Conservation (phyloP, 768 basidiomycete genomes). For the Neoboletus magnificus region DNA sequence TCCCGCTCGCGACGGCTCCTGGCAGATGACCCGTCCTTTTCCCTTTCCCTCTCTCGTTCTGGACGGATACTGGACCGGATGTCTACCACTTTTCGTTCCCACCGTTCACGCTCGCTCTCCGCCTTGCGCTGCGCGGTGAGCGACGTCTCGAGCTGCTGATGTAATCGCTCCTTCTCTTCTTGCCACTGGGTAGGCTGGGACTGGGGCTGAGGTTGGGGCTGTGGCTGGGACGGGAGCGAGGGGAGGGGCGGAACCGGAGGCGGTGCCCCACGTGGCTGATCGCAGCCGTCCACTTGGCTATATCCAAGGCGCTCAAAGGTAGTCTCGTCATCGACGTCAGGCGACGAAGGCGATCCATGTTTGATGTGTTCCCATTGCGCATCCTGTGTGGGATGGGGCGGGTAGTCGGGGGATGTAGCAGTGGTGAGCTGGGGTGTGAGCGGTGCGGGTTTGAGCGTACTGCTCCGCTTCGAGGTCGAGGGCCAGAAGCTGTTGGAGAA, state of each 20-base stretch:
- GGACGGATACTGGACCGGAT: slow-evolving; percentile 8
- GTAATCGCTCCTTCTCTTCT: slow-evolving; percentile 12
- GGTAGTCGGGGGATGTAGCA: slow-evolving; percentile 5
- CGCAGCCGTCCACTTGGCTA: slow-evolving; percentile 18
- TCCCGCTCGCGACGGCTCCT: slow-evolving; percentile 19
- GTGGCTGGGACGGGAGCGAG: too few species aligned
- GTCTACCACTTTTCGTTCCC: slow-evolving; percentile 22
- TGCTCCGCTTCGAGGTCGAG: slow-evolving; percentile 17
- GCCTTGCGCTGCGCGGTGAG: slow-evolving; percentile 12
- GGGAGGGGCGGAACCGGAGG: too few species aligned
- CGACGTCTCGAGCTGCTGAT: slow-evolving; percentile 13
- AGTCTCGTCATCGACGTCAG: slow-evolving; percentile 16
- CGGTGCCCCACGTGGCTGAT: background rate
- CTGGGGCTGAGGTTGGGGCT: too few species aligned
- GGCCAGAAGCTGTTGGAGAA: slow-evolving; percentile 5
- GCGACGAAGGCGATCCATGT: slow-evolving; percentile 11
- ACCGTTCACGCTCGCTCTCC: slow-evolving; percentile 17
- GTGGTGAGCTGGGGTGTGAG: slow-evolving; percentile 25
- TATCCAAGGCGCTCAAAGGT: slow-evolving; percentile 16
- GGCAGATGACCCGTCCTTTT: slow-evolving; percentile 11
- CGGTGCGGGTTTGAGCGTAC: slow-evolving; percentile 17
- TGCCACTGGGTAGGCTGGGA: background rate
- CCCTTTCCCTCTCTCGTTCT: slow-evolving; percentile 14
- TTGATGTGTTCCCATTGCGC: slow-evolving; percentile 24
- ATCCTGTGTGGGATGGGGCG: slow-evolving; percentile 6